These are phyloP conservation scores for Linderina pennispora DNA, from an alignment of 192 early-diverging fungal species.

Conservation along the genomic window DNA sequence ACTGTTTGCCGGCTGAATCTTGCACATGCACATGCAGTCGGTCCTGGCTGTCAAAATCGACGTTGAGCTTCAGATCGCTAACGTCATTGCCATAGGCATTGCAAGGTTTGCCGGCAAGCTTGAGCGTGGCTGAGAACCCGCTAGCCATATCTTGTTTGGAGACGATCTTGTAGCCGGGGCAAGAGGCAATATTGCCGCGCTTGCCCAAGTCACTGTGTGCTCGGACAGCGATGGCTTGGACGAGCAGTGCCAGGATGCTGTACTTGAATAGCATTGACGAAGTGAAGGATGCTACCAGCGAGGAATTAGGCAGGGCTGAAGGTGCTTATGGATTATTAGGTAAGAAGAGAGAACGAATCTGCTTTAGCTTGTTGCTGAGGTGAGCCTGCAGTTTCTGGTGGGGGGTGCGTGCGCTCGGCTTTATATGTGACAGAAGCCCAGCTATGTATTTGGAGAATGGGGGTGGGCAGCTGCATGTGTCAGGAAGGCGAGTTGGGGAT, in stretches of 20 bases:
- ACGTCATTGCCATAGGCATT: conserved; percentile 47
- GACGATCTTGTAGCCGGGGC: conserved; percentile 15
- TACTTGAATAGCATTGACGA: neutral
- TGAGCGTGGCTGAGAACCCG: conserved; percentile 14
- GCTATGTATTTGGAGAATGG: too few relatives aligned
- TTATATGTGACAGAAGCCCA: neutral
- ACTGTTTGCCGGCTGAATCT: conserved; percentile 26
- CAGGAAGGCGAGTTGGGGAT: too few relatives aligned
- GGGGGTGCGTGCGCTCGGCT: neutral
- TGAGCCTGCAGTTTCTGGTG: neutral
- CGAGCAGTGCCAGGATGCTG: conserved; percentile 1
- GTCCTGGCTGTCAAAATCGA: conserved; percentile 48
- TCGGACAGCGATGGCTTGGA: neutral
- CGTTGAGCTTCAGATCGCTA: conserved; percentile 31
- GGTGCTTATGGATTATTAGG: too few relatives aligned
- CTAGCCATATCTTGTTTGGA: neutral
- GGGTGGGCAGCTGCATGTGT: too few relatives aligned
- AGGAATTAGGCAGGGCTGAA: neutral
- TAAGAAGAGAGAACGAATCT: too few relatives aligned
- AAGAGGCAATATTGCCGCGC: neutral
- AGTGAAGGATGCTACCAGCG: neutral
- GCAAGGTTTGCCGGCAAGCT: conserved; percentile 19
- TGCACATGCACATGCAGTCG: conserved; percentile 53
- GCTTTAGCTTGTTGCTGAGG: too few relatives aligned
- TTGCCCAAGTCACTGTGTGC: neutral